phyloP scores from a whole-genome alignment of 1,139 yeast genomes.

The Saccharomyces uvarum region DNA sequence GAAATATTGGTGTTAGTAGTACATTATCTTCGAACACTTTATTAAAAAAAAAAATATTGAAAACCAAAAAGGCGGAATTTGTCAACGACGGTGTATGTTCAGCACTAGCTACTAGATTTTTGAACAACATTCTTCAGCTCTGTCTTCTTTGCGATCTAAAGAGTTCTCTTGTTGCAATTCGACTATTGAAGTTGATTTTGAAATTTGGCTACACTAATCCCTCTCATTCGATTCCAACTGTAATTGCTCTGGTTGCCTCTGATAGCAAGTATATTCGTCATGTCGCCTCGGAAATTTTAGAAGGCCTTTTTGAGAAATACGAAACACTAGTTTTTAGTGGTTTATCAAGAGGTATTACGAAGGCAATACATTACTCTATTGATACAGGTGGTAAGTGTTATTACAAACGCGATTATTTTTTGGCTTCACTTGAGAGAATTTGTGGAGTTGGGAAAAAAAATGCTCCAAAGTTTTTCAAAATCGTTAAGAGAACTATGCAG shows the following conservation, averaged over 20 bases:
- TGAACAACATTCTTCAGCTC: constrained; percentile 40
- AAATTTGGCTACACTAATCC: constrained; percentile 71
- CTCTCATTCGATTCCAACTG: constrained; percentile 55
- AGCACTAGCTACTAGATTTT: constrained; percentile 58
- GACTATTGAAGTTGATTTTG: constrained; percentile 48
- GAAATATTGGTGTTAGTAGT: constrained; percentile 33
- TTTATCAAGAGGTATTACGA: constrained; percentile 55
- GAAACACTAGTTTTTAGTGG: constrained; percentile 63
- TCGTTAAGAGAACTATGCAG: constrained; percentile 14
- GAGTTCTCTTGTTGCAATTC: constrained; percentile 43
- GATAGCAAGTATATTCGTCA: constrained; percentile 37
- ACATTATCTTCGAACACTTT: constrained; percentile 17
- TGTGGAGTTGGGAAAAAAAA: constrained; percentile 16
- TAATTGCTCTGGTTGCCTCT: constrained; percentile 63
- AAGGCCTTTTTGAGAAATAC: constrained; percentile 51
- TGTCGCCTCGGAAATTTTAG: constrained; percentile 48
- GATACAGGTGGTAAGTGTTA: constrained; percentile 8
- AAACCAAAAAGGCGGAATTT: constrained; percentile 34
- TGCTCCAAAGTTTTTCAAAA: constrained; percentile 15
- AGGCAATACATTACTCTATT: constrained; percentile 43
- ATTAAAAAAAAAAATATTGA: constrained; percentile 29
- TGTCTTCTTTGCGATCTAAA: constrained; percentile 43
- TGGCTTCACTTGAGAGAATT: constrained; percentile 14
- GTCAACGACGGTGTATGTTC: constrained; percentile 63
- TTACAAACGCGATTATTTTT: constrained; percentile 22